Base-by-base conservation (phyloP, 2,329 filamentous ascomycete species). In the Ascochyta lentis region DNA sequence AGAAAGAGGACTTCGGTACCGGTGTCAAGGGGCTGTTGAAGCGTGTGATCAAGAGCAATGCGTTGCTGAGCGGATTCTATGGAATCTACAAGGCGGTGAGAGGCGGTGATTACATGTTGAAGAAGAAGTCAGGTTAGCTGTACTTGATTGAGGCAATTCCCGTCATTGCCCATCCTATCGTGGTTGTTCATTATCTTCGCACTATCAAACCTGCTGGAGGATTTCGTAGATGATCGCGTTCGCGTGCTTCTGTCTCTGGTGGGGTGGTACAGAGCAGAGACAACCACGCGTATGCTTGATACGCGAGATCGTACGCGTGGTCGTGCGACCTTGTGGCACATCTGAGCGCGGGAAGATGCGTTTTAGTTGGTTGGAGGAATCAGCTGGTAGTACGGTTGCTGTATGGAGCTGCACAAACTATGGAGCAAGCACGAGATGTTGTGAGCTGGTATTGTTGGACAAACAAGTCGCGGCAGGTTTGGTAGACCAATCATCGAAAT, bases 41-140 rank as follows among this genome's bases (percentile, higher is more conserved):
- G 41, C 58, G 65, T 7, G 12, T 67, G 4, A 34, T 73, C 2
- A 69, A 62, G 59, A 64, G 66, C 16, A 69, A 58, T 37, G 61
- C 68, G 26, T 61, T 76, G 13, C 43, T 77, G n/a, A 72, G 71
- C 33, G 76, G 76, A 0, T 31, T 77, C 13, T 78, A 77, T 63
- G 76, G 76, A 1, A 67, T 77, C 2, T 69, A 65, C n/a, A 76
- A 72, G 53, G 72, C 74, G 40, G 39, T 76, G 1, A 45, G 57
- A 19, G 71, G 72, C 0, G 68, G 66, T 5, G 72, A 75, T 37
- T 75, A 73, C 29, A 53, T 75, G 39, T 31, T 75, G 37, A 62
- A 63, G 54, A 69, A 66, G 53, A 67, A 70, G 54, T 53, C 6
- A n/a, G 45, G 6, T 8, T 56, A 19, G 19, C 4, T 22, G 37